phyloP scores from a whole-genome alignment of 148 eudicot genomes.

The Heliosperma pusillum region DNA sequence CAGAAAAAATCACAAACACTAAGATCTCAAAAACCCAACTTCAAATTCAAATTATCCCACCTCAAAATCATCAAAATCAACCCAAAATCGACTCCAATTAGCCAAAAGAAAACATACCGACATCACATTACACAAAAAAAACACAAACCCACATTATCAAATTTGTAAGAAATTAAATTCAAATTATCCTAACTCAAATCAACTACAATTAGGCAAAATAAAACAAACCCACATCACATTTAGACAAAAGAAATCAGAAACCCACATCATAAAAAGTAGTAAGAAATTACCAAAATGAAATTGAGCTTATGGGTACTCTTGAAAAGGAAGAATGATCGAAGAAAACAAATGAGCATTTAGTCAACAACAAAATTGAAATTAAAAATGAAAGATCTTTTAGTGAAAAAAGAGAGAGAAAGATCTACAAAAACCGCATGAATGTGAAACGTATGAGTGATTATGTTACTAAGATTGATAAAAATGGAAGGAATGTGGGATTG shows the following conservation, averaged over 20 bases:
- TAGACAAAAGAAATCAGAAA: not conserved
- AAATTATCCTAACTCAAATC: conserved; percentile 8
- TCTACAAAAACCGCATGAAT: conserved; percentile 2
- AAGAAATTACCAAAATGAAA: conserved; percentile 30
- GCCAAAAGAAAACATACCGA: conserved; percentile 8
- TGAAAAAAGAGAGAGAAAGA: not conserved
- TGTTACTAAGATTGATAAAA: not conserved
- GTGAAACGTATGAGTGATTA: conserved; percentile 1
- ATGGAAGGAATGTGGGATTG: not conserved
- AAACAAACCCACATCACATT: conserved; percentile 7
- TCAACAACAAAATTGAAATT: conserved; percentile 8
- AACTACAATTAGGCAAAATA: conserved; percentile 10
- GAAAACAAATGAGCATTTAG: conserved; percentile 16
- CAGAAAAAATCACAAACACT: not conserved
- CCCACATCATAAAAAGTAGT: not conserved
- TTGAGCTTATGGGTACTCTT: conserved; percentile 24
- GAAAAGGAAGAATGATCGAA: not conserved
- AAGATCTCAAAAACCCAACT: conserved; percentile 25
- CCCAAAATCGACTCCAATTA: conserved; percentile 6
- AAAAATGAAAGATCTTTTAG: not conserved
- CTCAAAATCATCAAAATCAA: not conserved
- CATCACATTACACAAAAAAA: not conserved
- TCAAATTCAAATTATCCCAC: conserved; percentile 19
- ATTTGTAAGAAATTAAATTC: conserved; percentile 20
- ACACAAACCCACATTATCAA: not conserved